Evolutionary conservation across 306 rosid genomes (phyloP).

Genomic region (Glycine soja): DNA sequence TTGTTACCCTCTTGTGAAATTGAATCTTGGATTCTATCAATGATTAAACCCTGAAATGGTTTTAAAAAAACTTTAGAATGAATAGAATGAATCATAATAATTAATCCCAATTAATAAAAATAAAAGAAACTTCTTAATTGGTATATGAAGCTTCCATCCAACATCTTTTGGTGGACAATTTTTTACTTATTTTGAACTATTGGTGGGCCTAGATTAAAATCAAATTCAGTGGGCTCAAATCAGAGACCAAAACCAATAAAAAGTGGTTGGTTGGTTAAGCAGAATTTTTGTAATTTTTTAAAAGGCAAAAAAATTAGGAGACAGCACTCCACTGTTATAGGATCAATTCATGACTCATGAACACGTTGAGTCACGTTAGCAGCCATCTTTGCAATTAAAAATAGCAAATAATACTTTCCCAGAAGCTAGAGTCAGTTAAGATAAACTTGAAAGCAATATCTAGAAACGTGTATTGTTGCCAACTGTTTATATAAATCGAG

Average conservation of each 20-base stretch:
- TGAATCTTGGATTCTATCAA: slow-evolving; percentile 58
- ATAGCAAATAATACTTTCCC: not conserved
- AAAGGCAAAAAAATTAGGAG: not conserved
- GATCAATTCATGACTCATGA: slow-evolving; percentile 35
- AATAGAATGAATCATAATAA: not conserved
- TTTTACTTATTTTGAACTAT: not conserved
- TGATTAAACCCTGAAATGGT: slow-evolving; percentile 54
- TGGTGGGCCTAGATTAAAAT: slow-evolving; percentile 38
- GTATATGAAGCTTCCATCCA: slow-evolving; percentile 1
- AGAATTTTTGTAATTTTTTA: not conserved
- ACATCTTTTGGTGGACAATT: not conserved
- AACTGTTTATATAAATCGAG: not conserved
- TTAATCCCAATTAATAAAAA: not conserved
- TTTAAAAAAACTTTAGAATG: not conserved
- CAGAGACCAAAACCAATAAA: not conserved
- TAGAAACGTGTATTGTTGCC: not conserved
- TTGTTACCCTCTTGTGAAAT: slow-evolving; percentile 37
- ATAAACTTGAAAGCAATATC: slow-evolving; percentile 12
- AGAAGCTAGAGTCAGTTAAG: not conserved
- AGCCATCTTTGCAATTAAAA: not conserved
- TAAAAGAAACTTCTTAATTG: not conserved
- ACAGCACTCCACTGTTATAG: slow-evolving; percentile 12
- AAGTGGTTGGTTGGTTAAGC: not conserved
- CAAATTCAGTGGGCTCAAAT: slow-evolving; percentile 23
- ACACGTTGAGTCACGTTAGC: slow-evolving; percentile 30